A percentile compares a stretch with the other conserved stretches of the same genome.
Evolutionary conservation across 106 monocot genomes (phyloP).

Genomic region (Dioscorea alata): DNA sequence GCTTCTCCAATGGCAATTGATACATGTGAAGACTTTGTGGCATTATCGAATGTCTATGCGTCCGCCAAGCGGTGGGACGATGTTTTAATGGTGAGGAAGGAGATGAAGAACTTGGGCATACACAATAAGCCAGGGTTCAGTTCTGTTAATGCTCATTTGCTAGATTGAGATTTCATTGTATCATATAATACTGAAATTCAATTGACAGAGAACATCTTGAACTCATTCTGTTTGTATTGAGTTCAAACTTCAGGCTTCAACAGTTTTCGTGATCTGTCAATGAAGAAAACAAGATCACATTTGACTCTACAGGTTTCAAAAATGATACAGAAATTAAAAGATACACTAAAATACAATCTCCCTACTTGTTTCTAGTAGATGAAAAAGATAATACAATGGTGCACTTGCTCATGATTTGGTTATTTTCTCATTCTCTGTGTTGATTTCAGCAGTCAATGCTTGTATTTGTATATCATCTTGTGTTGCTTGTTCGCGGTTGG

Average conservation of each 20-base stretch:
- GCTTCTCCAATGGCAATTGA: no score
- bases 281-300: background rate
- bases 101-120: conserved; percentile 18
- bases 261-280: background rate
- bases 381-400: no score
- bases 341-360: no score
- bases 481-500: conserved; percentile 27
- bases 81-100: conserved; percentile 20
- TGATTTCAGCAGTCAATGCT: conserved; percentile 32
- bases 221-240: background rate
- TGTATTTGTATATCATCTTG: conserved; percentile 23
- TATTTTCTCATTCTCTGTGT: conserved; percentile 15
- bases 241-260: background rate
- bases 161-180: background rate
- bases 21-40: conserved; percentile 29
- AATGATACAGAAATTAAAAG: no score
- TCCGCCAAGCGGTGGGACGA: conserved; percentile 36
- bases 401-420: no score
- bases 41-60: conserved; percentile 45
- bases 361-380: no score
- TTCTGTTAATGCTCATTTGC: background rate
- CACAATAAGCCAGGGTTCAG: conserved; percentile 21
- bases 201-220: background rate
- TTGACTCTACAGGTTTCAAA: background rate
- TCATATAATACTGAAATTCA: background rate